Evolutionary conservation across 2,329 filamentous ascomycete species (phyloP).

Genomic region (Calonectria naviculata): DNA sequence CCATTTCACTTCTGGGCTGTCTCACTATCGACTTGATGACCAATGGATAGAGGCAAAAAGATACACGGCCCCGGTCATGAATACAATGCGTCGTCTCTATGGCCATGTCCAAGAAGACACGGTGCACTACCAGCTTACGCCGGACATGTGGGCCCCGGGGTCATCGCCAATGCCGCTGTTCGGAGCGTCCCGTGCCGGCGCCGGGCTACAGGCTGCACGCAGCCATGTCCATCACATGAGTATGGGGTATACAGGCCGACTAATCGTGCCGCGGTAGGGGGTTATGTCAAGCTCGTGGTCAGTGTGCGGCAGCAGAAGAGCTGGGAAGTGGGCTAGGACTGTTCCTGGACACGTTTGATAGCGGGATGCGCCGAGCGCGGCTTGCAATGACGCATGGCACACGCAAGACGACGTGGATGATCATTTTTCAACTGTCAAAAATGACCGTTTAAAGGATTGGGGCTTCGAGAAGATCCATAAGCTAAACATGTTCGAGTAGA

Average conservation of each 20-base stretch:
- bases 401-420: neutral
- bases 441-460: neutral
- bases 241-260: neutral
- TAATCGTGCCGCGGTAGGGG: neutral
- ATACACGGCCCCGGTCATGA: neutral
- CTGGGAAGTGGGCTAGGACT: neutral
- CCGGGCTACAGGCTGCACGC: neutral
- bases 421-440: neutral
- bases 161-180: neutral
- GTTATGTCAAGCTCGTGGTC: neutral
- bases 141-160: neutral
- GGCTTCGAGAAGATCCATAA: neutral
- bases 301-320: neutral
- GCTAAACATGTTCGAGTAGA: neutral
- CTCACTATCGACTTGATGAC: slow-evolving; percentile 41
- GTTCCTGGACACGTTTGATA: neutral
- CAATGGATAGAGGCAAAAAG: neutral
- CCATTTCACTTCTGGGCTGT: slow-evolving; percentile 43
- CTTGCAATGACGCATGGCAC: neutral
- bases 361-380: neutral
- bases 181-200: neutral
- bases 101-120: neutral
- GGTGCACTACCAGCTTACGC: neutral
- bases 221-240: neutral
- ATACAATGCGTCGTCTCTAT: neutral